Conservation (phyloP, 1,284 basidiomycete species). For the Ganoderma resinaceum region DNA sequence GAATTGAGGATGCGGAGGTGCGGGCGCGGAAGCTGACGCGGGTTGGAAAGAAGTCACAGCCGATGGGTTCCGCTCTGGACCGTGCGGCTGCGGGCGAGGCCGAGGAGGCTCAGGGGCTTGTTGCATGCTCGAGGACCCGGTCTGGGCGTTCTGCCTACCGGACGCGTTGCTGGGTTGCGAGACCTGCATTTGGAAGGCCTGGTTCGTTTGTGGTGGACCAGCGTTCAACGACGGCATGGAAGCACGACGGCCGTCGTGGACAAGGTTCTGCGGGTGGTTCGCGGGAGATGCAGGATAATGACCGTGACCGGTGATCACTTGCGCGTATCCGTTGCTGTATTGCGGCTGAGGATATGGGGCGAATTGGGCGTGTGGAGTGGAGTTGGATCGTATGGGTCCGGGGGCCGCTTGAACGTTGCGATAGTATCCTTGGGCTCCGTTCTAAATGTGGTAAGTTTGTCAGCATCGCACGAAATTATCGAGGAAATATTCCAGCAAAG, state of each 20-base stretch:
- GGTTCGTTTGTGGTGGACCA: not conserved
- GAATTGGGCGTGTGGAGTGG: not conserved
- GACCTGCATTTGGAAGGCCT: not conserved
- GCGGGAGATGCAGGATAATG: not conserved
- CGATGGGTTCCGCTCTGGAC: not conserved
- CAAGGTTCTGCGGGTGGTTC: not conserved
- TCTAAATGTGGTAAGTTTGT: not conserved
- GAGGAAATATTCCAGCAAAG: not conserved
- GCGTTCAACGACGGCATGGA: not conserved
- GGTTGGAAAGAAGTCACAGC: not conserved
- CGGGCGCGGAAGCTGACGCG: not conserved
- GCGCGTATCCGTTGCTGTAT: not conserved
- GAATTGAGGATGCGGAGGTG: not conserved
- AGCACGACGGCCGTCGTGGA: not conserved
- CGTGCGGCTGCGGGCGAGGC: not conserved
- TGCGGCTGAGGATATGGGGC: slow-evolving; percentile 2
- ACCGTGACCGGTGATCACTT: not conserved
- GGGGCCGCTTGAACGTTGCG: not conserved
- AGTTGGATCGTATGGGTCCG: not conserved
- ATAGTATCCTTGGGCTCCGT: not conserved
- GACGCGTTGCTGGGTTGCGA: not conserved
- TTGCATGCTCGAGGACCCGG: not conserved
- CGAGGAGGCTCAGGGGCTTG: not conserved
- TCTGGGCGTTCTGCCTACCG: not conserved
- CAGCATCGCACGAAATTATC: not conserved